Evolutionary conservation across 2,329 filamentous ascomycete species (phyloP), one percentile per base, ranked within the genome.

Genomic region (Aspergillus alliaceus): DNA sequence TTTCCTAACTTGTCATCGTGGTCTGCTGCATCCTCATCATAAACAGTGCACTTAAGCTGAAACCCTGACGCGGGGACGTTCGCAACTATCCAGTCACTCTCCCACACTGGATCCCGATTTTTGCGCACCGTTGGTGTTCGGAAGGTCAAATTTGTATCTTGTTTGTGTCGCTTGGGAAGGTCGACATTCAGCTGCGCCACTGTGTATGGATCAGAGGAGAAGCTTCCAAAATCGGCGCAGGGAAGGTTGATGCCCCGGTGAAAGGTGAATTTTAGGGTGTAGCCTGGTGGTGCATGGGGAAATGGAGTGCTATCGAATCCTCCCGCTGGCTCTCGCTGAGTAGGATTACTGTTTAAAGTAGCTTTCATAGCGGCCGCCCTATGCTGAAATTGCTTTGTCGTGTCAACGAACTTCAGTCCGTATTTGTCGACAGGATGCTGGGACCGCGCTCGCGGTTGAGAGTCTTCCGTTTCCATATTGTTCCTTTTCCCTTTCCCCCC

Each of bases 1-100:
- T 95, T 96, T 11, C 93, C 93, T 20, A 98, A 82, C 25, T 91
- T 84, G 75, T 98, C 93, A 69, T 98, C 90, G 63, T 89, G 86
- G 71, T 97, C 90, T 1, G 88, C 85, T 32, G 87, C 86, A 74
- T 98, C 93, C 72, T 98, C 93, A 68, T 98, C 93, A 75, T 93
- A 96, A 18, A 98, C 76, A 53, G 90, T 84, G 59, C 90, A 91
- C 72, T 96, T 96, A 64, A 98, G 82, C 56, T 82, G 84, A 76
- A 96, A 96, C 4, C 93, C 93, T 0, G 84, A 85, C 0, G 87
- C 79, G 0, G 93, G 93, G 2, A 97, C 83, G 64, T 96, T 96
- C 59, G 90, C 91, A 24, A 98, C 88, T 22, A 91, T 82, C 93
- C 93, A 98, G 59, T 91, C 84, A 35, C 88, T 85, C 48, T 96